Conservation (phyloP, 495 filamentous ascomycete species). For the Lichina pygmaea region DNA sequence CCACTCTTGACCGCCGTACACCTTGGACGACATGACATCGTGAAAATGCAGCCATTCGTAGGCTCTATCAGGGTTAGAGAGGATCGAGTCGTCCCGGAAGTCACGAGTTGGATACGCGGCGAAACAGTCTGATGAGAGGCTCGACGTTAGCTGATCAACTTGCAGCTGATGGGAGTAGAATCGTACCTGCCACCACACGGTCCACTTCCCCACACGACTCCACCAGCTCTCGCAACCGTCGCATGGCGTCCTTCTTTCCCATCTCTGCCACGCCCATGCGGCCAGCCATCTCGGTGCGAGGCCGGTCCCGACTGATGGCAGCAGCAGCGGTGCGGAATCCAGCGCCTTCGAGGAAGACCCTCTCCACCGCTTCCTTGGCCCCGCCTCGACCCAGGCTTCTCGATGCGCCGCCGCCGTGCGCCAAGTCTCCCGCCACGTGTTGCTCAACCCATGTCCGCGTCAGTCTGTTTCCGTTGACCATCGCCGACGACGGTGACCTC, state of each 20-base stretch:
- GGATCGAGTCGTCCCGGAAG: slow-evolving; percentile 75
- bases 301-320: slow-evolving; percentile 6
- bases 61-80: slow-evolving; percentile 63
- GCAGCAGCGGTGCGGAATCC: slow-evolving; percentile 37
- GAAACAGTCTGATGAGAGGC: slow-evolving; percentile 33
- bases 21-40: slow-evolving; percentile 45
- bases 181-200: slow-evolving; percentile 40
- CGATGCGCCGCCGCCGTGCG: slow-evolving; percentile 49
- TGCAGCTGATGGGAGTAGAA: not conserved
- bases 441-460: slow-evolving; percentile 69
- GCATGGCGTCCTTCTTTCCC: slow-evolving; percentile 48
- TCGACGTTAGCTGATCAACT: not conserved
- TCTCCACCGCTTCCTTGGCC: slow-evolving; percentile 54
- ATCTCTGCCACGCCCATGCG: slow-evolving; percentile 42
- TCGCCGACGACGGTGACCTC: slow-evolving; percentile 7
- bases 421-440: slow-evolving; percentile 38
- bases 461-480: slow-evolving; percentile 16
- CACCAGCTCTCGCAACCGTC: slow-evolving; percentile 62
- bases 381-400: slow-evolving; percentile 56
- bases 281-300: slow-evolving; percentile 5
- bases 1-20: slow-evolving; percentile 62
- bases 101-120: slow-evolving; percentile 56
- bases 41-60: slow-evolving; percentile 94
- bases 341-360: slow-evolving; percentile 66
- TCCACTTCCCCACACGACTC: slow-evolving; percentile 76